Base-by-base conservation (phyloP, 768 basidiomycete species). In the Xerocomellus amylosporus region DNA sequence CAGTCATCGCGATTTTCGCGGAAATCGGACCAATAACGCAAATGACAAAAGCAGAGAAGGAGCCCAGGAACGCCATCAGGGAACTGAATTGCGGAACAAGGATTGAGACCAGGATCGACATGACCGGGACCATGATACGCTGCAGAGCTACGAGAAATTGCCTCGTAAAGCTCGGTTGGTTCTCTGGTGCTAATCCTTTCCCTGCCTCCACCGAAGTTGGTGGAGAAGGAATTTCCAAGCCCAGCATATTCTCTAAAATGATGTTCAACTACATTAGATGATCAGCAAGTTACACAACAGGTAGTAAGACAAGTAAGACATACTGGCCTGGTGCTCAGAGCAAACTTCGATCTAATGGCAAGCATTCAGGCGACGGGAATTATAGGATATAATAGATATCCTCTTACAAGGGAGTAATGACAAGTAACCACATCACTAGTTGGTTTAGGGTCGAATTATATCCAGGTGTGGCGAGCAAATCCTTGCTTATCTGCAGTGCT, bases 61-160 rank as follows among this genome's bases (percentile, higher is more conserved):
- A 86, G 3, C 95, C 95, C 49, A 98, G 75, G 69, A 97, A 90
- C 1, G 92, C 90, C 89, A 94, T 93, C 70, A 87, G 75, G 5
- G 84, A 78, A 58, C 86, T 84, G 71, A 95, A 95, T 50, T 89
- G 81, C 6, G 93, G 93, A 20, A 94, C 69, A 48, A 81, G 66
- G 53, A 93, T 86, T 19, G 93, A 92, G 24, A 87, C 82, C 31
- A 71, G 67, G 13, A 91, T 85, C 22, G 87, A 80, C 33, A 85
- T 62, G 10, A 77, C 59, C 1, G 87, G 82, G 41, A 93, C 69
- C 48, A 73, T 58, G 24, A 84, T 70, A 48, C 92, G 78, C 59
- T 87, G 86, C 34, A 85, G 46, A 43, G 76, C 68, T 30, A 79
- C 71, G 51, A 84, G 59, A 39, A 74, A 38, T 17, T 65, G 74